Base-by-base conservation (phyloP, 73 alveolate species). In the Uronychia setigera region DNA sequence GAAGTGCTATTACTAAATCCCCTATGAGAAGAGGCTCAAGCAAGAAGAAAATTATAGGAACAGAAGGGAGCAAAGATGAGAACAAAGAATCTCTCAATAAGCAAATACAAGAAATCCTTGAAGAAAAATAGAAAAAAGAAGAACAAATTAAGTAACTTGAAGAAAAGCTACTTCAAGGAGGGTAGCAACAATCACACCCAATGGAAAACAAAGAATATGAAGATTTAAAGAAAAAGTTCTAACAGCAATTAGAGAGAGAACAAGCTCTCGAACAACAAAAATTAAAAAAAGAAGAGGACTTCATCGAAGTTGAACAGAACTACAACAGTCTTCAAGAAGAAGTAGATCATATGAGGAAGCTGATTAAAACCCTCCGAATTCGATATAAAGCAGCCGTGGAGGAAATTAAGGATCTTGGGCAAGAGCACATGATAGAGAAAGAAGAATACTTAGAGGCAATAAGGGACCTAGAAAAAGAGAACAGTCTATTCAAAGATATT, bases 371-470 rank as follows among this genome's bases (percentile, higher is more conserved):
- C 46, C 79, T 93, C n/a, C 86, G 95, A 76, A 84, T 30, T 29
- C 60, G 88, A 77, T 93, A 93, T 57, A 86, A 84, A 31, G 78
- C 81, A 82, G 89, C 94, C 35, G 80, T 87, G 1, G 81, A 75
- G 35, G 99, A 97, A 88, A 92, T 97, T 9, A 95, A 95, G 77
- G 98, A 97, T 94, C 88, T 97, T 30, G 95, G 91, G 80, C 77
- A 87, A 59, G 99, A 96, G 84, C 93, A 92, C 83, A 87, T 90
- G 75, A 90, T 90, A 67, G 99, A 97, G 87, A 93, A 96, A 78
- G 91, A 93, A 30, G 98, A 96, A 81, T 79, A 94, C 33, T 94
- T 95, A 77, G 98, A 96, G 79, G 80, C 93, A 25, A 90, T 97
- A 1, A 84, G 93, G 78, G 96, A 87, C 77, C 90, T 85, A 81